A percentile compares a stretch with the other conserved stretches of the same genome.
These are phyloP conservation scores for Botrytis aclada DNA, from an alignment of 2,329 filamentous ascomycete genomes.

Conservation along the genomic window DNA sequence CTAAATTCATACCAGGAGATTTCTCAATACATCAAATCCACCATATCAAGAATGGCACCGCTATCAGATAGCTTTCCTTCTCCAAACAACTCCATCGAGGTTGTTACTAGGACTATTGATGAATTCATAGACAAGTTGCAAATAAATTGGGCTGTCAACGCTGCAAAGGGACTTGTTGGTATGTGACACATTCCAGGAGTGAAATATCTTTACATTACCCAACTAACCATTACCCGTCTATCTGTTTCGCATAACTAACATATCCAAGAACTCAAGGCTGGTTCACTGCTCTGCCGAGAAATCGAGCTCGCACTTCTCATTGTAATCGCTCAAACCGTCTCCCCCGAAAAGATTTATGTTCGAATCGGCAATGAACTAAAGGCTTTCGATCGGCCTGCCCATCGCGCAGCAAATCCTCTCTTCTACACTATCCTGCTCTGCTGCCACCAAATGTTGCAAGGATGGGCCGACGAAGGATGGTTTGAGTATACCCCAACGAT, in stretches of 20 bases:
- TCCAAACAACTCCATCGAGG: background rate
- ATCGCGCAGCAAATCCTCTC: background rate
- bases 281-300: background rate
- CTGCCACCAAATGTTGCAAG: background rate
- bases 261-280: background rate
- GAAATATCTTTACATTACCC: too few species aligned
- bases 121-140: background rate
- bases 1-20: background rate
- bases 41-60: background rate
- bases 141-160: background rate
- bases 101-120: background rate
- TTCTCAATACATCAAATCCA: background rate
- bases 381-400: background rate
- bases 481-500: background rate
- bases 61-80: background rate
- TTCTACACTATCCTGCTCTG: background rate
- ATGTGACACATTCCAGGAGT: background rate
- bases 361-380: background rate
- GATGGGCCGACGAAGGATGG: background rate
- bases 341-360: background rate
- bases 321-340: background rate
- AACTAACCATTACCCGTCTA: fast-evolving
- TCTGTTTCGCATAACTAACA: background rate
- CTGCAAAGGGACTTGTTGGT: background rate
- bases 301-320: background rate